Percentiles rank a stretch among this genome's conserved stretches.
phyloP scores from a whole-genome alignment of 2,329 filamentous ascomycete species.

The Teratosphaeria pseudoeucalypti region DNA sequence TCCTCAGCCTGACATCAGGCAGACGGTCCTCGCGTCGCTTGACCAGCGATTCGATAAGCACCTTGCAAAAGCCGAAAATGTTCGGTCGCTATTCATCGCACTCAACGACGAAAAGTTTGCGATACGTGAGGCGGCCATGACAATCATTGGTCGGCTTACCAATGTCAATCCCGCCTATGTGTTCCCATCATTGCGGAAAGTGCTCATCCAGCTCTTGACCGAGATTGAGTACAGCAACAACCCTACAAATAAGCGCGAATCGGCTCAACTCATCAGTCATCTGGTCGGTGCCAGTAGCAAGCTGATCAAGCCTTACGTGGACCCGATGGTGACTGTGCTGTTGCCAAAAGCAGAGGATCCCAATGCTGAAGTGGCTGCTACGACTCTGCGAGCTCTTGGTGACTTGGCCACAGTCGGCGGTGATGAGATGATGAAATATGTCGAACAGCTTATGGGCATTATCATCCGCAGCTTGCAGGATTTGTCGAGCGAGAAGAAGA shows the following conservation, averaged over 20 bases:
- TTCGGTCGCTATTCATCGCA: slow-evolving; percentile 87
- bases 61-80: slow-evolving; percentile 94
- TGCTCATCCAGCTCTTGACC: slow-evolving; percentile 89
- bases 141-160: slow-evolving; percentile 88
- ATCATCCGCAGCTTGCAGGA: slow-evolving; percentile 92
- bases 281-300: slow-evolving; percentile 87
- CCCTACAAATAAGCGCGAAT: slow-evolving; percentile 89
- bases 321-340: slow-evolving; percentile 91
- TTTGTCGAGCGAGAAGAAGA: slow-evolving; percentile 78
- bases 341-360: slow-evolving; percentile 81
- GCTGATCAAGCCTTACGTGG: slow-evolving; percentile 91
- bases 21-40: slow-evolving; percentile 77
- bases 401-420: slow-evolving; percentile 90
- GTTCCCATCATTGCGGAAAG: slow-evolving; percentile 87
- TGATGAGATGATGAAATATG: slow-evolving; percentile 85
- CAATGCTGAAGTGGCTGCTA: slow-evolving; percentile 81
- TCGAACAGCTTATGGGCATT: slow-evolving; percentile 85
- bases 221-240: slow-evolving; percentile 95
- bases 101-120: slow-evolving; percentile 90
- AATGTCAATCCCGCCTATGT: slow-evolving; percentile 92
- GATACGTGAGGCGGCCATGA: slow-evolving; percentile 88
- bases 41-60: slow-evolving; percentile 93
- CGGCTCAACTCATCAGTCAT: slow-evolving; percentile 81
- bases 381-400: slow-evolving; percentile 88
- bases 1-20: slow-evolving; percentile 73